Percentiles rank a stretch among this genome's conserved stretches.
Evolutionary conservation across 2,329 filamentous ascomycete species (phyloP).

Genomic region (Talaromyces sp.): DNA sequence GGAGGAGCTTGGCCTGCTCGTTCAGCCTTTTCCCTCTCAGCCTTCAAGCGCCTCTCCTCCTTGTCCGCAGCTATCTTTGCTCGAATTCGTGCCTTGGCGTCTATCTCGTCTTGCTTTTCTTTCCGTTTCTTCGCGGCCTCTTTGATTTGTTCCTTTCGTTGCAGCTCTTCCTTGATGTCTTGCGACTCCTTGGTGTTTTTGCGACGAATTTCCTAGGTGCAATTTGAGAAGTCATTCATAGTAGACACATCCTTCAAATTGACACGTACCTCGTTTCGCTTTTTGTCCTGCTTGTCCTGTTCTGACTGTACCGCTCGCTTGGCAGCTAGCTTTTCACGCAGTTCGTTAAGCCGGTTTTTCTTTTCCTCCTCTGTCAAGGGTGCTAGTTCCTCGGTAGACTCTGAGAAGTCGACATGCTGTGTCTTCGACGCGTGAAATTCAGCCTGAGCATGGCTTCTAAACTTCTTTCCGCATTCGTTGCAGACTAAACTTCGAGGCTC

Average conservation of each 20-base stretch:
- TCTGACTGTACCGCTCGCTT: slow-evolving; percentile 65
- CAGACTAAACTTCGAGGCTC: slow-evolving; percentile 77
- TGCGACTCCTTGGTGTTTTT: slow-evolving; percentile 88
- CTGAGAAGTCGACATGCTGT: slow-evolving; percentile 83
- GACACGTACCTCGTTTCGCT: slow-evolving; percentile 70
- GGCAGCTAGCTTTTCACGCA: slow-evolving; percentile 63
- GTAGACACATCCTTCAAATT: neutral
- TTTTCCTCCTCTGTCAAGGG: slow-evolving; percentile 91
- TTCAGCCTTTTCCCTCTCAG: slow-evolving; percentile 76
- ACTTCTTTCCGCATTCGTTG: slow-evolving; percentile 91
- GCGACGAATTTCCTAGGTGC: slow-evolving; percentile 57
- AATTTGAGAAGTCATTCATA: neutral
- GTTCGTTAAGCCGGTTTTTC: slow-evolving; percentile 67
- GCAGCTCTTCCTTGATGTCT: slow-evolving; percentile 82
- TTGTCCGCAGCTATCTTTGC: slow-evolving; percentile 95
- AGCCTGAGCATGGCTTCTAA: slow-evolving; percentile 73
- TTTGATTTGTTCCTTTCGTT: slow-evolving; percentile 85
- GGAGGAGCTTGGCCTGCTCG: slow-evolving; percentile 65
- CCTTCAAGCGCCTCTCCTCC: slow-evolving; percentile 76
- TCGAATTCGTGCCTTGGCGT: slow-evolving; percentile 82
- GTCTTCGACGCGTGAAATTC: slow-evolving; percentile 90
- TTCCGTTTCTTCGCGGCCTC: slow-evolving; percentile 78
- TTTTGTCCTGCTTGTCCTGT: slow-evolving; percentile 73
- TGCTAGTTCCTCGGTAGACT: slow-evolving; percentile 87
- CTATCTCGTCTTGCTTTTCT: slow-evolving; percentile 80